Evolutionary conservation across 495 filamentous ascomycete species (phyloP), one percentile per base, ranked within the genome.

Genomic region (Extremus antarcticus): DNA sequence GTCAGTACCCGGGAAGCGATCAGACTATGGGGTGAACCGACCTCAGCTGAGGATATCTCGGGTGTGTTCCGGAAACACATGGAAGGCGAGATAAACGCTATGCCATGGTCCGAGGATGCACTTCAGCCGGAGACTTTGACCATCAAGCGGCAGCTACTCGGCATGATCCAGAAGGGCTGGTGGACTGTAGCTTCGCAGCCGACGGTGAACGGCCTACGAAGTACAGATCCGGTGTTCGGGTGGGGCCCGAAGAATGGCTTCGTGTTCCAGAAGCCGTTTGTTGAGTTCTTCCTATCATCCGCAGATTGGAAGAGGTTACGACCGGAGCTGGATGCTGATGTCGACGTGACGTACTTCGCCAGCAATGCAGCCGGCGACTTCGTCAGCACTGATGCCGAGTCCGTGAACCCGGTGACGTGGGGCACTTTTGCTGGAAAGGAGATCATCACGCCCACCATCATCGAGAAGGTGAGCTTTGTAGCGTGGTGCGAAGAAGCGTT

Each of bases 121-220:
- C 77, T 92, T 38, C 90, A 85, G 55, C 75, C 86, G 25, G 92
- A 98, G 71, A 95, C 89, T 0, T 76, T 78, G 32, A 76, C 80
- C 4, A 98, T 98, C 65, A 80, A 80, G 40, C 68, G 79, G 0
- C 74, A 87, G 57, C 78, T 98, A 7, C 70, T 91, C 52, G 69
- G 71, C 25, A 75, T 98, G 46, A 95, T 90, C 63, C 71, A 76
- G 41, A 86, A 86, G 61, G 87, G 88, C 47, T 95, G 90, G 87
- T 96, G 90, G 94, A 94, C 88, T 2, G 80, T 98, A 13, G 92
- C 92, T 21, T 92, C 87, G n/a, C 92, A 98, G 65, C 92, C 92
- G 22, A 89, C 92, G 29, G 88, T 95, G 22, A 91, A 96, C 63
- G 88, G 88, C 29, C 69, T 89, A 4, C 78, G 76, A 38, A 88